Conservation (phyloP, 441 rosid species). For the Erodium moschatum region DNA sequence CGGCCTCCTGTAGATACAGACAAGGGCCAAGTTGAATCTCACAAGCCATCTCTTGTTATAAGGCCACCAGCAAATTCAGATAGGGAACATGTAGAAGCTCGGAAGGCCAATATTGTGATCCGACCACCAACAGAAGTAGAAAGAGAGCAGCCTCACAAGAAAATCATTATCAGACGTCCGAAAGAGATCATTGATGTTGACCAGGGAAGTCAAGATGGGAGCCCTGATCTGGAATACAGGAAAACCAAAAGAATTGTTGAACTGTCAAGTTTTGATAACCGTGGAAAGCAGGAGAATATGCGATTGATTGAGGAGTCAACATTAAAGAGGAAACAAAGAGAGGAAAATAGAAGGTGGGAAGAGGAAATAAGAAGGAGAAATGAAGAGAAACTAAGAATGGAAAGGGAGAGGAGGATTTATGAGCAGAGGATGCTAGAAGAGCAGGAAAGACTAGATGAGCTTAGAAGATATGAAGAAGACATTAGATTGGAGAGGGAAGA, state of each 20-base stretch:
- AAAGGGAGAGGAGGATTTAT: conserved; percentile 30
- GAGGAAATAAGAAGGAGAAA: conserved; percentile 58
- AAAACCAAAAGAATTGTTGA: conserved; percentile 83
- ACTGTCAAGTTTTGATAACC: conserved; percentile 56
- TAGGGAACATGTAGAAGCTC: conserved; percentile 29
- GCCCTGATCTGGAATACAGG: conserved; percentile 46
- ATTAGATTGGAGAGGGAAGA: conserved; percentile 76
- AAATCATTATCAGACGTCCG: conserved; percentile 66
- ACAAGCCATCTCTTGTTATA: conserved; percentile 51
- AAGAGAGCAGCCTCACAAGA: conserved; percentile 60
- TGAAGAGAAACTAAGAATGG: conserved; percentile 43
- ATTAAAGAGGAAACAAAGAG: conserved; percentile 45
- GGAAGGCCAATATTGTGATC: conserved; percentile 42
- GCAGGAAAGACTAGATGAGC: conserved; percentile 55
- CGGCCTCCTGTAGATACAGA: conserved; percentile 41
- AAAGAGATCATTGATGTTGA: conserved; percentile 70
- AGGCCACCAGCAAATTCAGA: conserved; percentile 29
- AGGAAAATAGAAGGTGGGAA: conserved; percentile 70
- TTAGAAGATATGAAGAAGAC: conserved; percentile 62
- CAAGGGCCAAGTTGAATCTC: conserved; percentile 47
- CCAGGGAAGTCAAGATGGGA: conserved; percentile 3
- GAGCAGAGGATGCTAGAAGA: conserved; percentile 32
- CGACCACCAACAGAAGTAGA: conserved; percentile 63
- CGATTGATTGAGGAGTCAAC: conserved; percentile 35
- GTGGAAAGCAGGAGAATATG: conserved; percentile 34